Percentiles rank a stretch among this genome's conserved stretches.
Evolutionary conservation across 306 rosid species (phyloP).

Genomic region (Mucuna pruriens): DNA sequence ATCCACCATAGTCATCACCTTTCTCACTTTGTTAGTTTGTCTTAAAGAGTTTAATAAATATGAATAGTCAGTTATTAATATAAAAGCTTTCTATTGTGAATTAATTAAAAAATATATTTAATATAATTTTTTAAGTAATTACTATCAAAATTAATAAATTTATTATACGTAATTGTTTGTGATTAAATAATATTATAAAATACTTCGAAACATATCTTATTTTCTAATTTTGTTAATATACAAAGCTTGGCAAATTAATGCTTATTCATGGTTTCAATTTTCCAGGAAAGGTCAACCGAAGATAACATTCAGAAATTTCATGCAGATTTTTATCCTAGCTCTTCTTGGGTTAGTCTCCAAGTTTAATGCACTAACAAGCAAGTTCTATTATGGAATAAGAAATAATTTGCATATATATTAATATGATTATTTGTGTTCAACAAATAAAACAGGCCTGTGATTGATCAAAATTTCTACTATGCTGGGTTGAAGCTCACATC

Average conservation of each 20-base stretch:
- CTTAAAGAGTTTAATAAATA: too few species aligned
- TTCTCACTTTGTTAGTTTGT: too few species aligned
- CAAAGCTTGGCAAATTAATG: background rate
- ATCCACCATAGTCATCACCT: too few species aligned
- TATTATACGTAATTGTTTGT: too few species aligned
- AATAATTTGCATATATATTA: background rate
- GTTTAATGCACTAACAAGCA: background rate
- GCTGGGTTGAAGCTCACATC: conserved; percentile 89
- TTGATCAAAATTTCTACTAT: conserved; percentile 93
- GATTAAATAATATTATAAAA: too few species aligned
- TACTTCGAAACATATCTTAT: too few species aligned
- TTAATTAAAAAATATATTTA: too few species aligned
- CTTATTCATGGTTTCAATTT: conserved; percentile 29
- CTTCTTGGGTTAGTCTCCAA: conserved; percentile 75
- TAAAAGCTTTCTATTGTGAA: too few species aligned
- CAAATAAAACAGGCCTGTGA: conserved; percentile 68
- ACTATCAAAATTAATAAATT: too few species aligned
- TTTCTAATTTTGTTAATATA: background rate
- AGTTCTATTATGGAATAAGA: background rate
- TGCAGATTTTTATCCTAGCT: conserved; percentile 74
- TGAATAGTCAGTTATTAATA: too few species aligned
- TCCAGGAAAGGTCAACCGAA: conserved; percentile 84
- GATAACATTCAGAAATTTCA: conserved; percentile 71
- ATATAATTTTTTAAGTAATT: too few species aligned
- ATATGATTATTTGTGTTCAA: conserved; percentile 29